Conservation (phyloP, 108 stramenopile genomes). For the Cyclotella distinguenda region DNA sequence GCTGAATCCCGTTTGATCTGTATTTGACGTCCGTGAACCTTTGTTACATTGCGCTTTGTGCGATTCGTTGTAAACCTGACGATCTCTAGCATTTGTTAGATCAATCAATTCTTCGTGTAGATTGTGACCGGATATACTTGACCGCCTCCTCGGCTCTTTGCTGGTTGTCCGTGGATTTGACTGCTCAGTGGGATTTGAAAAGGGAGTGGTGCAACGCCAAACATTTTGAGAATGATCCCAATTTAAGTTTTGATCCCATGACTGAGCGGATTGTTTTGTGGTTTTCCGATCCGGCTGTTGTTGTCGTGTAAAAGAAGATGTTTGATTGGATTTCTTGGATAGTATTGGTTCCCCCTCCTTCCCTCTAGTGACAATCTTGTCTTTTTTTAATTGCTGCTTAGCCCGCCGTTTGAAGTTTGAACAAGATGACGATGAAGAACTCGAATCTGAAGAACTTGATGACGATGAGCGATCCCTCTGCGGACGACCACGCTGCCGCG, state of each 20-base stretch:
- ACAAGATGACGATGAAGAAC: conserved; percentile 7
- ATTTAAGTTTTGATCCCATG: background rate
- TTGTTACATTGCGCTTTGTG: too few relatives aligned
- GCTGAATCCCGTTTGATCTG: too few relatives aligned
- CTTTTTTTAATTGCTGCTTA: too few relatives aligned
- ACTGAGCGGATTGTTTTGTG: background rate
- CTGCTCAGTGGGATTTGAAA: background rate
- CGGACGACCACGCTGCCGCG: background rate
- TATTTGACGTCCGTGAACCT: too few relatives aligned
- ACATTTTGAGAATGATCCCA: background rate
- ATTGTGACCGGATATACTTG: background rate
- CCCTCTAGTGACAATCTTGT: too few relatives aligned
- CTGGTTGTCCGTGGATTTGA: background rate
- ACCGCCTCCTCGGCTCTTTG: background rate
- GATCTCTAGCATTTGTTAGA: background rate
- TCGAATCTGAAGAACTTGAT: conserved; percentile 16
- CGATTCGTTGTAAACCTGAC: background rate
- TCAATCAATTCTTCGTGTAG: background rate
- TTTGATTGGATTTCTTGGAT: background rate
- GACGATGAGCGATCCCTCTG: background rate
- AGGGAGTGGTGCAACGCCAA: too few relatives aligned
- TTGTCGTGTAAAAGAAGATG: background rate
- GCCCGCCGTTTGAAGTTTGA: background rate
- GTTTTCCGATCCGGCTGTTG: background rate
- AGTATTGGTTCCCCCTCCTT: too few relatives aligned